phyloP scores from a whole-genome alignment of 495 filamentous ascomycete species.

The Oleoguttula mirabilis region DNA sequence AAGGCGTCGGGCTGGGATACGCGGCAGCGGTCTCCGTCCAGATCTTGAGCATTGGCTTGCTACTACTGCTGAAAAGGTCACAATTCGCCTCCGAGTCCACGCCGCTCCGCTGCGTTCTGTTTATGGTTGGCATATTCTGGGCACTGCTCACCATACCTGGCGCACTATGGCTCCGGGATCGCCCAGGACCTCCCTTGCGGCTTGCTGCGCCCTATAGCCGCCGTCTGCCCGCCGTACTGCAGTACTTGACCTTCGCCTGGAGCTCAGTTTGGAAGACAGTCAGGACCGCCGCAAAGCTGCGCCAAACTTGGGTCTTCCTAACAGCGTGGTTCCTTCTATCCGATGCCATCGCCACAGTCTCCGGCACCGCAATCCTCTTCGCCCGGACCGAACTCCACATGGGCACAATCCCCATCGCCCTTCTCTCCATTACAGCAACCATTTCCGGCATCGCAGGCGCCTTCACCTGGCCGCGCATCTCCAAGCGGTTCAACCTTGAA shows the following conservation, averaged over 20 bases:
- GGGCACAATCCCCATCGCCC: conserved; percentile 28
- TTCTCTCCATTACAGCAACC: conserved; percentile 24
- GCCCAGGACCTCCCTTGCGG: conserved; percentile 67
- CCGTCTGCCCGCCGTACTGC: conserved; percentile 43
- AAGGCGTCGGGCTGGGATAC: conserved; percentile 85
- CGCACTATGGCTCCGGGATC: conserved; percentile 70
- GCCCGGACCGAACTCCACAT: conserved; percentile 83
- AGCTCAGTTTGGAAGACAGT: conserved; percentile 68
- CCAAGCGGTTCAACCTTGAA: conserved; percentile 6
- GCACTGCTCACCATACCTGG: conserved; percentile 75
- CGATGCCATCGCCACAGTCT: conserved; percentile 84
- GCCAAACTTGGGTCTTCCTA: conserved; percentile 74
- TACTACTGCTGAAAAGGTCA: conserved; percentile 20
- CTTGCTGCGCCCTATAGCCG: not conserved
- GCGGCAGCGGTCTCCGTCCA: conserved; percentile 71
- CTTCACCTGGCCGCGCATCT: conserved; percentile 22
- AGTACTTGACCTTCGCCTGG: conserved; percentile 69
- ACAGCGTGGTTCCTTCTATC: conserved; percentile 83
- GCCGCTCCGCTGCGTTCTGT: conserved; percentile 53
- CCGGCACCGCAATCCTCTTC: conserved; percentile 86
- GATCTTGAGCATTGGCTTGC: conserved; percentile 55
- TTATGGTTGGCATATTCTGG: conserved; percentile 79
- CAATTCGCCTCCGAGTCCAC: conserved; percentile 13
- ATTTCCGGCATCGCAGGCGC: conserved; percentile 25
- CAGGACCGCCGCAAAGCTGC: conserved; percentile 60